Evolutionary conservation across 192 early-diverging fungal species (phyloP), one percentile per base, ranked within the genome.

Genomic region (Podila horticola): DNA sequence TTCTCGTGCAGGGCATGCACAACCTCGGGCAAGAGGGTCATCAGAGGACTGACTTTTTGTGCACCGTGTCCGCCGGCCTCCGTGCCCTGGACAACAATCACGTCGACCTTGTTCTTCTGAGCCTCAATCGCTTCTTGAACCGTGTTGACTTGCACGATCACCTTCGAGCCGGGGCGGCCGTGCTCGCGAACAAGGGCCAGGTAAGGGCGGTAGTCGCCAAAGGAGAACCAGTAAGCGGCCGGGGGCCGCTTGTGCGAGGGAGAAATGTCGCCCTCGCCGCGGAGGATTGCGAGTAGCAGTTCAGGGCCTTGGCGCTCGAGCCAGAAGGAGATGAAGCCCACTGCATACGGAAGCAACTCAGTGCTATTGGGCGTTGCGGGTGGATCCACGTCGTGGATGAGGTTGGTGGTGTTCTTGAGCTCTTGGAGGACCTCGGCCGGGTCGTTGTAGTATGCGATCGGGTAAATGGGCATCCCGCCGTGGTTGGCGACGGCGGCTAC

Each of bases 51-150:
- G 20, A 63, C 58, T 17, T 64, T 51, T 22, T 70, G 66, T 17
- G 68, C 63, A 8, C 86, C 86, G 67, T 87, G 86, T 26, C 87
- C 87, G 6, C 87, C 87, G 3, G 87, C 58, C 34, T 87, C 87
- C 19, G 73, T 79, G 15, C 87, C 87, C 60, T 88, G 87, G 10
- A 84, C 61, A 4, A 88, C 87, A 62, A 88, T 74, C 8, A 88
- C 84, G 59, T 88, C 87, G 20, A 82, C 87, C 12, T 71, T 62
- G 13, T 83, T 41, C 13, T 84, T 22, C 24, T 81, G 82, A 10
- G 84, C 82, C 8, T 67, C 58, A 6, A 87, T 29, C 3, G 87
- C 87, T 52, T 89, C 73, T 33, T 75, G 61, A 12, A 88, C 75
- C 0, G 87, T 87, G n/a, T 65, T 72, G 20, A 88, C 84, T 52